phyloP scores from a whole-genome alignment of 2,329 filamentous ascomycete genomes.

The Talaromyces piceae region DNA sequence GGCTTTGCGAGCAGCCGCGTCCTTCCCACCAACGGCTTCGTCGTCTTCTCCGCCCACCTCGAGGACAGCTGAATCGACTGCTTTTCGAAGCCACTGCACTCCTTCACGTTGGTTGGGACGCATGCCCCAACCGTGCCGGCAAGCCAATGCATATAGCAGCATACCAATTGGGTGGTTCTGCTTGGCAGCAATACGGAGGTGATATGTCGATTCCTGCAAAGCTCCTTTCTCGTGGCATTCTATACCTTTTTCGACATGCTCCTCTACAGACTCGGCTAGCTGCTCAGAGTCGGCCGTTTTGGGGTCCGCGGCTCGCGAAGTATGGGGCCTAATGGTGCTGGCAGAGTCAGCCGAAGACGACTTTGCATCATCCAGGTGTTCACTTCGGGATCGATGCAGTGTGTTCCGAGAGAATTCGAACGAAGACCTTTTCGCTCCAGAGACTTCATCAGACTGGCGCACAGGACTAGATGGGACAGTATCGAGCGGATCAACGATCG shows the following conservation, averaged over 20 bases:
- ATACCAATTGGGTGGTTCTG: constrained; percentile 86
- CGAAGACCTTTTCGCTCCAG: constrained; percentile 1
- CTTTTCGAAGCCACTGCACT: constrained; percentile 84
- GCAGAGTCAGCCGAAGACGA: constrained; percentile 56
- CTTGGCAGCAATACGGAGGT: constrained; percentile 80
- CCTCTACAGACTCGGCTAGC: constrained; percentile 51
- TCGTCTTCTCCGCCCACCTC: constrained; percentile 66
- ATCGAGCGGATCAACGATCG: constrained; percentile 8
- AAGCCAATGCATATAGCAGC: constrained; percentile 91
- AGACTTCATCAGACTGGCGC: constrained; percentile 9
- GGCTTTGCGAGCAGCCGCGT: constrained; percentile 63
- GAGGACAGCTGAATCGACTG: constrained; percentile 72
- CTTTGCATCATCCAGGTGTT: constrained; percentile 36
- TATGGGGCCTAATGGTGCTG: constrained; percentile 49
- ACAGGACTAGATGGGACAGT: constrained; percentile 1
- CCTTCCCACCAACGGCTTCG: constrained; percentile 43
- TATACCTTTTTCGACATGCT: constrained; percentile 86
- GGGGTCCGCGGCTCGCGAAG: constrained; percentile 20
- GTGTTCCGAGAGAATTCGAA: constrained; percentile 11
- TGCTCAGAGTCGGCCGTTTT: constrained; percentile 19
- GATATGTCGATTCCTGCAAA: constrained; percentile 90
- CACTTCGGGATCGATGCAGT: constrained; percentile 12
- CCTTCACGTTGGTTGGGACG: constrained; percentile 83
- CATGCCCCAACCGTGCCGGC: constrained; percentile 97
- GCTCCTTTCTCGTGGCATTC: constrained; percentile 81